Evolutionary conservation across 768 basidiomycete species (phyloP), one percentile per base, ranked within the genome.

Genomic region (Podaxis sp.): DNA sequence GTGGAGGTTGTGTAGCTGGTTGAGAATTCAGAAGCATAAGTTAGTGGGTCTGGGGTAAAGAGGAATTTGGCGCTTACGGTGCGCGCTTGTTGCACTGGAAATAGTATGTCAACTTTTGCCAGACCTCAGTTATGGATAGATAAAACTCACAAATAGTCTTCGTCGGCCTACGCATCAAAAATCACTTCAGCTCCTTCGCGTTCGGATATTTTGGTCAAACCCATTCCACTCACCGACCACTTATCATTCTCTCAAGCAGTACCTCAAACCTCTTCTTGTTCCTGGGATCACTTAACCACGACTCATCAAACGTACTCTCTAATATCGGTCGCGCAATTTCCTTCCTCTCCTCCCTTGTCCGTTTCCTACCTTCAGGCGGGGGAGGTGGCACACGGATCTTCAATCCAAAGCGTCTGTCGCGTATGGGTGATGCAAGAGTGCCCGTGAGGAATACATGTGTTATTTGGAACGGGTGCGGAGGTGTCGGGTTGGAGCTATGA

Each of bases 401-500:
- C n/a, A 46, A 49, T 4, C 51, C 61, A 29, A 55, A 65, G 4
- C 47, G 33, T 12, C 22, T 47, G 41, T 51, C 36, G 22, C 57
- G 47, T 11, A 59, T 24, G 5, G 57, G 57, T 11, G 59, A 43
- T 15, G 27, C 50, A 13, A 73, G 64, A 4, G 80, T 78, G 0
- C 71, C 75, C 4, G 73, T 69, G 13, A 82, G 74, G 37, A 81
- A 66, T 7, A 79, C 69, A 65, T 80, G 79, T 3, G 79, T 77
- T 27, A 79, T 69, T 15, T 63, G 71, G 68, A 81, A 82, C 37
- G 74, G 75, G 4, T 81, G 69, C 12, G 12, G 71, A 70, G 5
- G 80, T 74, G 24, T 72, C 65, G 12, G 64, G 65, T 13, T 69
- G 53, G 64, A 77, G 71, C 2, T 13, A 19, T 47, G 60, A 66